Evolutionary conservation across 768 basidiomycete genomes (phyloP).

Genomic region (Candolleomyces aberdarensis): DNA sequence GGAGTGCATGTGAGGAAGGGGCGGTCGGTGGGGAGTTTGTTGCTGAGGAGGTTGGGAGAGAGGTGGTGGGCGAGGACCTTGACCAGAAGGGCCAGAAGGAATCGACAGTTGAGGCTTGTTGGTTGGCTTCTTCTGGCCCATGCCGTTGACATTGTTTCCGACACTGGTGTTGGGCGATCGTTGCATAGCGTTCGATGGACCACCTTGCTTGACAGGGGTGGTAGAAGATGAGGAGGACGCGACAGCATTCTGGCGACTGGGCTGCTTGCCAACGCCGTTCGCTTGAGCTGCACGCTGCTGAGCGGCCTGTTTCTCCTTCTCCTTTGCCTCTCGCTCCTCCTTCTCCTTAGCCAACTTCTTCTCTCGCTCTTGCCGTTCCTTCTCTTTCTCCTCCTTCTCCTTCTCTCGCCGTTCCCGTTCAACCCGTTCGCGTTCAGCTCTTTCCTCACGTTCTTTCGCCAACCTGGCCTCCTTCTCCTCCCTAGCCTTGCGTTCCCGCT

Average conservation of each 20-base stretch:
- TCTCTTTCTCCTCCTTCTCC: constrained; percentile 35
- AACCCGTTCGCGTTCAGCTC: constrained; percentile 42
- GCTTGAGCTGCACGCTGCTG: constrained; percentile 19
- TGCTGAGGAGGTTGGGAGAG: constrained; percentile 35
- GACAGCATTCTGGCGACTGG: constrained; percentile 45
- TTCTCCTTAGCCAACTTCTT: constrained; percentile 30
- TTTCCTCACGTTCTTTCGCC: constrained; percentile 62
- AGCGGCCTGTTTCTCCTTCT: constrained; percentile 25
- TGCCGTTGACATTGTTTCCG: constrained; percentile 32
- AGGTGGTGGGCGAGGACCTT: constrained; percentile 15
- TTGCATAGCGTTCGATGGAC: constrained; percentile 35
- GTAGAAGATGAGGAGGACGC: constrained; percentile 35
- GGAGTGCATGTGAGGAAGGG: constrained; percentile 33
- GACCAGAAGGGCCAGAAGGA: constrained; percentile 8
- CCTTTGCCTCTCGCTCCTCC: constrained; percentile 25
- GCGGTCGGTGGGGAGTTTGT: constrained; percentile 16
- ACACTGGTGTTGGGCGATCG: constrained; percentile 37
- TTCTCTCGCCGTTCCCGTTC: constrained; percentile 43
- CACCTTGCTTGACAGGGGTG: constrained; percentile 25
- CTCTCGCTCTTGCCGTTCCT: constrained; percentile 27
- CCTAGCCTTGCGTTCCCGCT: constrained; percentile 64
- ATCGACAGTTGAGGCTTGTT: constrained; percentile 36
- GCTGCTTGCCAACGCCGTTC: constrained; percentile 30
- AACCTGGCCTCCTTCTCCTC: constrained; percentile 66
- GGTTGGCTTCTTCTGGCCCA: constrained; percentile 58